Percentiles rank a stretch among this genome's conserved stretches.
Evolutionary conservation across 768 basidiomycete species (phyloP).

Genomic region (Macrolepiota fuliginosa): DNA sequence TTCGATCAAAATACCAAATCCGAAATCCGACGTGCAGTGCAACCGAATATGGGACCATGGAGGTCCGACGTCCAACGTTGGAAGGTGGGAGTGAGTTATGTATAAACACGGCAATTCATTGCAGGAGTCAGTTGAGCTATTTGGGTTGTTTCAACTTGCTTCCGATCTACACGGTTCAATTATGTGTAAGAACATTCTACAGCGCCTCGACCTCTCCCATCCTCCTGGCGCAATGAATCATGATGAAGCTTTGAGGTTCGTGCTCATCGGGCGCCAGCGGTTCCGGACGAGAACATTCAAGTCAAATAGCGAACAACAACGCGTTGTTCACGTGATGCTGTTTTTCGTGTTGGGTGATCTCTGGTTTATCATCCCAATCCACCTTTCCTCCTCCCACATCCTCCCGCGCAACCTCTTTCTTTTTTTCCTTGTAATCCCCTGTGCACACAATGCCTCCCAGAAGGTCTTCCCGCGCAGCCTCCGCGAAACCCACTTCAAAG

Average conservation of each 20-base stretch:
- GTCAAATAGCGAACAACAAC: conserved; percentile 31
- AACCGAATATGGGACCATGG: neutral
- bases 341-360: conserved; percentile 18
- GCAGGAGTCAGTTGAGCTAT: too few relatives aligned
- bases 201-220: too few relatives aligned
- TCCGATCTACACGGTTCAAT: too few relatives aligned
- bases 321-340: conserved; percentile 37
- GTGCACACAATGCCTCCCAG: conserved; percentile 37
- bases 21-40: neutral
- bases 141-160: too few relatives aligned
- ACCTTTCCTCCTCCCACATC: conserved; percentile 17
- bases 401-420: conserved; percentile 13
- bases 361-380: conserved; percentile 10
- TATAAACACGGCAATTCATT: too few relatives aligned
- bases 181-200: too few relatives aligned
- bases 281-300: neutral
- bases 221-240: too few relatives aligned
- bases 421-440: conserved; percentile 6
- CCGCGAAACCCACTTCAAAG: conserved; percentile 38
- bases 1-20: neutral
- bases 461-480: conserved; percentile 52
- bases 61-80: too few relatives aligned
- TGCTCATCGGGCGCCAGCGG: too few relatives aligned
- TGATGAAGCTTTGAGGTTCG: too few relatives aligned
- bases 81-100: too few relatives aligned